A percentile compares a stretch with the other conserved stretches of the same genome.
These are phyloP conservation scores for Stephania japonica DNA, from an alignment of 164 flowering plant species.

Conservation along the genomic window DNA sequence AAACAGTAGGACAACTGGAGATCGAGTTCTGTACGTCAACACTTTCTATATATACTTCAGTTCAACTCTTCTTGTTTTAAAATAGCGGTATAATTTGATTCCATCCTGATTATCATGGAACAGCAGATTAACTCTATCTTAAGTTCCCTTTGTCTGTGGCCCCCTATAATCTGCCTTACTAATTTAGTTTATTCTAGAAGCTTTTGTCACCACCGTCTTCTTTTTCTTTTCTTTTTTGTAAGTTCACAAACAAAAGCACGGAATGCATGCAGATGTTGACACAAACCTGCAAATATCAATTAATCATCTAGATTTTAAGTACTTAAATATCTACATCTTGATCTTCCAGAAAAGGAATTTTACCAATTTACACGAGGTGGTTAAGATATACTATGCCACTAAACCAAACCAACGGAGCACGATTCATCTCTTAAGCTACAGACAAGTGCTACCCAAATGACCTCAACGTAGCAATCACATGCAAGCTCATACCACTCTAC, in stretches of 20 bases:
- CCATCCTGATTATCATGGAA: background rate
- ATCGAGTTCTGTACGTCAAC: background rate
- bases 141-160: conserved; percentile 2
- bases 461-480: background rate
- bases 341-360: background rate
- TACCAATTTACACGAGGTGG: background rate
- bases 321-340: background rate
- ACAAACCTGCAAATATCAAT: background rate
- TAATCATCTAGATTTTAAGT: background rate
- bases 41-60: background rate
- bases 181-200: background rate
- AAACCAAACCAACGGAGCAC: too few relatives aligned
- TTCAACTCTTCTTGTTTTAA: background rate
- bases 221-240: too few relatives aligned
- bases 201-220: background rate
- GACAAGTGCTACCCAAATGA: background rate
- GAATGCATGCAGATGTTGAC: background rate
- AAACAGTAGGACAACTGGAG: background rate
- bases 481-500: too few relatives aligned
- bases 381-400: too few relatives aligned
- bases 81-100: background rate
- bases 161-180: background rate
- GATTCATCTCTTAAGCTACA: background rate
- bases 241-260: background rate
- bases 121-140: background rate